Evolutionary conservation across 345 rosid species (phyloP).

Genomic region (Ricinus communis): DNA sequence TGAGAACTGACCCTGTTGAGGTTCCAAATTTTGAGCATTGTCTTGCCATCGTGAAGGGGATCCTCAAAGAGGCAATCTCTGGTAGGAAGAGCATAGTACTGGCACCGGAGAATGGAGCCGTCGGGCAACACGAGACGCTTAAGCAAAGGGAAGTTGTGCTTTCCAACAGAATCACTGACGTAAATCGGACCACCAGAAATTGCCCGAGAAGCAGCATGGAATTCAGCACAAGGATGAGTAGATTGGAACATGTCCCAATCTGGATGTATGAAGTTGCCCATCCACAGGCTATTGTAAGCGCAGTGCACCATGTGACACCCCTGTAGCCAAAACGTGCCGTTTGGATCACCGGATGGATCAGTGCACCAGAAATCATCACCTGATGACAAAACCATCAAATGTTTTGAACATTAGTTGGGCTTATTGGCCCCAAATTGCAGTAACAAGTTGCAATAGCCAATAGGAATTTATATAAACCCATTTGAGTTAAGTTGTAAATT

Average conservation of each 20-base stretch:
- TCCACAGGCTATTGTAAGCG: constrained; percentile 99
- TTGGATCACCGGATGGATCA: constrained; percentile 95
- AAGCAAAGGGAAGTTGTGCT: constrained; percentile 72
- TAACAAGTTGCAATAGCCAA: too few species aligned
- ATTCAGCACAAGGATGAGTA: constrained; percentile 91
- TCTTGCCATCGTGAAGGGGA: constrained; percentile 96
- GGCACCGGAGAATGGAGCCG: constrained; percentile 80
- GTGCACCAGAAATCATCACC: constrained; percentile 99
- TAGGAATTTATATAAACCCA: too few species aligned
- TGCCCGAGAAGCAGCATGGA: constrained; percentile 95
- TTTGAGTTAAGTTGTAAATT: too few species aligned
- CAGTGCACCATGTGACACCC: constrained; percentile 99
- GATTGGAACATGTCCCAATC: constrained; percentile 99
- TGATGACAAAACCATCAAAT: constrained; percentile 12
- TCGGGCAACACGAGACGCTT: constrained; percentile 70
- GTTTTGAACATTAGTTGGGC: neutral
- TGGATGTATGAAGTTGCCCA: constrained; percentile 98
- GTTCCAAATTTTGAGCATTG: constrained; percentile 99
- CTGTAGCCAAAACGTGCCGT: constrained; percentile 95
- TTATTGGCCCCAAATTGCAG: neutral
- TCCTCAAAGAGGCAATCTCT: constrained; percentile 82
- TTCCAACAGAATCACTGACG: constrained; percentile 75
- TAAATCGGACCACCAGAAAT: constrained; percentile 95
- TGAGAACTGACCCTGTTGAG: constrained; percentile 65
- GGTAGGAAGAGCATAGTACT: constrained; percentile 89